Evolutionary conservation across 2,329 filamentous ascomycete genomes (phyloP).

Genomic region (Cercospora beticola): DNA sequence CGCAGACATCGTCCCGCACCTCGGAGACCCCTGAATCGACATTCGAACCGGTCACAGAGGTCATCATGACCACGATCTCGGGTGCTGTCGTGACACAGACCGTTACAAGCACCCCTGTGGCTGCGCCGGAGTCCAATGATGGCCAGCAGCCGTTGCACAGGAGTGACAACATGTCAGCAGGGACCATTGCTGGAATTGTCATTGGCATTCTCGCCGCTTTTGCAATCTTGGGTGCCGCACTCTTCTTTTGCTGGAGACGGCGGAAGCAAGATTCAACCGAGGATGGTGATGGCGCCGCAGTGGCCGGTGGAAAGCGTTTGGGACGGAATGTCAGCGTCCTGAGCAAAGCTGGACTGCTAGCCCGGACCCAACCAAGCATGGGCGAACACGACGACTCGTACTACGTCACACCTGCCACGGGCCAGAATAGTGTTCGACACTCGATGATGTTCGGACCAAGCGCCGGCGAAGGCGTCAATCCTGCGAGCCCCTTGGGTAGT

Average conservation of each 20-base stretch:
- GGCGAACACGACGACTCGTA: conserved; percentile 32
- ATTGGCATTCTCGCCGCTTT: conserved; percentile 44
- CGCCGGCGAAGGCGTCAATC: conserved; percentile 30
- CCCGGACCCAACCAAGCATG: conserved; percentile 30
- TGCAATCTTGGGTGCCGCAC: conserved; percentile 39
- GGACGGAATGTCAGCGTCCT: conserved; percentile 49
- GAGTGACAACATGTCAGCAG: conserved; percentile 38
- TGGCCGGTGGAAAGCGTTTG: conserved; percentile 21
- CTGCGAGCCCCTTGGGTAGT: conserved; percentile 36
- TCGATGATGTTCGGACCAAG: conserved; percentile 35
- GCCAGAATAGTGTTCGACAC: conserved; percentile 36
- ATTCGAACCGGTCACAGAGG: conserved; percentile 34
- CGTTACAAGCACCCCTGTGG: conserved; percentile 42
- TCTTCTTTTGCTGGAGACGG: conserved; percentile 44
- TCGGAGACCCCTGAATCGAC: conserved; percentile 27
- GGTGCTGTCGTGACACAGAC: conserved; percentile 47
- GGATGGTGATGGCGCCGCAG: conserved; percentile 12
- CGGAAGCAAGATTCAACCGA: conserved; percentile 26
- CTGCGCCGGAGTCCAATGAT: conserved; percentile 21
- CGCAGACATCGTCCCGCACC: conserved; percentile 19
- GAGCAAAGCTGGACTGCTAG: conserved; percentile 49
- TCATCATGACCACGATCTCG: conserved; percentile 45
- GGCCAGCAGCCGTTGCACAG: conserved; percentile 24
- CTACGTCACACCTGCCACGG: conserved; percentile 21
- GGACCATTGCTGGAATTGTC: conserved; percentile 47